phyloP scores from a whole-genome alignment of 140 eudicot species.

The Bidens hawaiensis region DNA sequence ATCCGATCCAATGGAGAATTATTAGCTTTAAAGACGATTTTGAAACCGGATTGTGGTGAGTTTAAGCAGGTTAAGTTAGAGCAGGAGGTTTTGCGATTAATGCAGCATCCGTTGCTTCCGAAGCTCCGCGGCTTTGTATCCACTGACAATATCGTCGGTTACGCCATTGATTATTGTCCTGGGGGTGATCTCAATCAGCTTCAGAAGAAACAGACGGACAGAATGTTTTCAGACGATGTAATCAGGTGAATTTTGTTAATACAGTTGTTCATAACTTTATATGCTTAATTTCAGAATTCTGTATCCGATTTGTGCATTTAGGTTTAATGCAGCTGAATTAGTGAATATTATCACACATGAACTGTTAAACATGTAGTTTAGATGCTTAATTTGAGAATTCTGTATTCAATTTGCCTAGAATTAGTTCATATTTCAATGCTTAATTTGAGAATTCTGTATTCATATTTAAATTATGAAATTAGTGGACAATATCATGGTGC shows the following conservation, averaged over 20 bases:
- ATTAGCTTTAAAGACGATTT: constrained; percentile 64
- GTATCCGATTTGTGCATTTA: too few species aligned
- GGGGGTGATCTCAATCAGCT: constrained; percentile 75
- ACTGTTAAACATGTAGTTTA: too few species aligned
- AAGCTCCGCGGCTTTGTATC: constrained; percentile 61
- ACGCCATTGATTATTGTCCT: constrained; percentile 87
- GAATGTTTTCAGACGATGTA: constrained; percentile 74
- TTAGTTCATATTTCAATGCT: too few species aligned
- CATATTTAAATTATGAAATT: too few species aligned
- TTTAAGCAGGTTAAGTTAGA: constrained; percentile 37
- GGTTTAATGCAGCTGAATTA: too few species aligned
- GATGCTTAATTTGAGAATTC: too few species aligned
- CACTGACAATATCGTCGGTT: constrained; percentile 63
- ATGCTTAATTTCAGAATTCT: too few species aligned
- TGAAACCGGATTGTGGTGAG: constrained; percentile 36
- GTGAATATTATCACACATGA: too few species aligned
- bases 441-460: too few species aligned
- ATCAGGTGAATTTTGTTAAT: constrained; percentile 90
- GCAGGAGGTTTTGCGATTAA: constrained; percentile 47
- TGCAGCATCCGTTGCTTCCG: constrained; percentile 77
- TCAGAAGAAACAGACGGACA: constrained; percentile 60
- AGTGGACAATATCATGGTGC: too few species aligned
- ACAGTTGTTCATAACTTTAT: too few species aligned
- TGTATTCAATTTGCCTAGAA: too few species aligned
- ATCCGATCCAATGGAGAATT: constrained; percentile 37